Conservation (phyloP, 1,284 basidiomycete genomes). For the Cryptococcus depauperatus region DNA sequence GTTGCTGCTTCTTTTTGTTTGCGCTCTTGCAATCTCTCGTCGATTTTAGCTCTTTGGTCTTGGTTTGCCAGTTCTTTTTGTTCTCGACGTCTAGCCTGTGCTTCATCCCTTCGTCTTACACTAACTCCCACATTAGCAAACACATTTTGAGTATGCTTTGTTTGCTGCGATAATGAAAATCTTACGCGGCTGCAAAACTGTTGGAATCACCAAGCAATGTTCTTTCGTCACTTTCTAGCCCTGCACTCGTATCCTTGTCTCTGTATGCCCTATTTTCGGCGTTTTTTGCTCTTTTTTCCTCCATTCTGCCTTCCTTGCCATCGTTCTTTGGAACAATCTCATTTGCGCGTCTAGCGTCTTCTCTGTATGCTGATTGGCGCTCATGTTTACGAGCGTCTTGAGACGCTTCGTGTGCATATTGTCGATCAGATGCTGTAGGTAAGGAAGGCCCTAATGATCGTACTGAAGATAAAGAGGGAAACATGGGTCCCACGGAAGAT, state of each 20-base stretch:
- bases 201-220: conserved; percentile 38
- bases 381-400: conserved; percentile 20
- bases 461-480: conserved; percentile 5
- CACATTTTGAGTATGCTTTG: background rate
- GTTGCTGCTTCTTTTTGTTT: conserved; percentile 38
- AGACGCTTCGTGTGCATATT: conserved; percentile 32
- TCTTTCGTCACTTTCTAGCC: conserved; percentile 40
- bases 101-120: conserved; percentile 18
- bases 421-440: conserved; percentile 33
- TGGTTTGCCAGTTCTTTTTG: conserved; percentile 23
- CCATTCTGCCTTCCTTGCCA: conserved; percentile 42
- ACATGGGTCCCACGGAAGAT: conserved; percentile 9
- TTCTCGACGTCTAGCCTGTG: conserved; percentile 31
- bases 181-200: conserved; percentile 41
- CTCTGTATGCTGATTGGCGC: conserved; percentile 21
- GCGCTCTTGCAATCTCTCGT: conserved; percentile 36
- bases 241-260: conserved; percentile 37
- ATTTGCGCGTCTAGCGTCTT: conserved; percentile 28
- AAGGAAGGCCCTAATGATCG: conserved; percentile 17
- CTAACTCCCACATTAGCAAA: background rate
- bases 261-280: conserved; percentile 36
- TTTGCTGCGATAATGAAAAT: conserved; percentile 5
- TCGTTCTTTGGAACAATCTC: conserved; percentile 34
- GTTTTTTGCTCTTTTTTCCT: conserved; percentile 39
- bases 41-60: conserved; percentile 29